Conservation (phyloP, 108 stramenopile genomes). For the Skeletonema grethae region DNA sequence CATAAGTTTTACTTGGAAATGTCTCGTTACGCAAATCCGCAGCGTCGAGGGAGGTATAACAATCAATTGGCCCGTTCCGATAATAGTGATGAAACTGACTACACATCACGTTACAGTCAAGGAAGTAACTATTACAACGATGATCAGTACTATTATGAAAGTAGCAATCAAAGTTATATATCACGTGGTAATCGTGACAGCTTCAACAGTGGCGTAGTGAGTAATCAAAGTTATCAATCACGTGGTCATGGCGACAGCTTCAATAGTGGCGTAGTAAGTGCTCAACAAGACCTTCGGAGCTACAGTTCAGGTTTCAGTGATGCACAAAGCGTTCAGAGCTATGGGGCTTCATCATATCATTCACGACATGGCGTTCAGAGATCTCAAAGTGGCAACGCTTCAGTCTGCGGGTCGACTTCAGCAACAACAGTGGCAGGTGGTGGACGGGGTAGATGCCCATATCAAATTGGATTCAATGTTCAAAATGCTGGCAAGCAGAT, state of each 20-base stretch:
- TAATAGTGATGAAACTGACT: background rate
- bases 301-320: background rate
- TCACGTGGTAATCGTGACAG: background rate
- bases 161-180: background rate
- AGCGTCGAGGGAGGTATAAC: background rate
- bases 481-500: conserved; percentile 60
- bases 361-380: background rate
- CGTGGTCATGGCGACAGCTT: background rate
- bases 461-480: conserved; percentile 40
- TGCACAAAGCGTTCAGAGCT: background rate
- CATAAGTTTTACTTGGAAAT: too few relatives aligned
- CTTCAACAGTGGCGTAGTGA: background rate
- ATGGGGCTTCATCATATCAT: background rate
- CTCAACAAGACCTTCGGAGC: background rate
- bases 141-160: background rate
- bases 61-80: background rate
- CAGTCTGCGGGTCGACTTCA: background rate
- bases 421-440: conserved; percentile 31
- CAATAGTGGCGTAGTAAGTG: background rate
- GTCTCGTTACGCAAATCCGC: too few relatives aligned
- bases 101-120: background rate
- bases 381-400: background rate
- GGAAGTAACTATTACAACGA: background rate
- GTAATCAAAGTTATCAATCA: background rate
- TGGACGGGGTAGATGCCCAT: conserved; percentile 34